These are phyloP conservation scores for Pseudogymnoascus sp. DNA, from an alignment of 2,329 filamentous ascomycete species.

Conservation along the genomic window DNA sequence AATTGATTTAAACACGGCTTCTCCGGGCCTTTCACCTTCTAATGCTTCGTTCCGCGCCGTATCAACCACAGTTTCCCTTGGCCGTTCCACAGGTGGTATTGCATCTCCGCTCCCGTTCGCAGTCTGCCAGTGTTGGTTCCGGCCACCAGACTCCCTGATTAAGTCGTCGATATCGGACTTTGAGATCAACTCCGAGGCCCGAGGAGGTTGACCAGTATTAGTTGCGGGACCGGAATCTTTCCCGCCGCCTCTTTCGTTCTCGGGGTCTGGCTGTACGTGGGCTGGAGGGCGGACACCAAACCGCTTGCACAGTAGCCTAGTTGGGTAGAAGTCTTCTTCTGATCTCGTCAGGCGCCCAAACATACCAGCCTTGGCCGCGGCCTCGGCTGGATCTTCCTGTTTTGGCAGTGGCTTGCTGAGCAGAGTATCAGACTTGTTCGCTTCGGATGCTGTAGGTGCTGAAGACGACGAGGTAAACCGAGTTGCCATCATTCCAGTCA, in stretches of 20 bases:
- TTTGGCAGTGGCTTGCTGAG: slow-evolving; percentile 45
- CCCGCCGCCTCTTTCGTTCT: slow-evolving; percentile 23
- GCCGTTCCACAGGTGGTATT: slow-evolving; percentile 15
- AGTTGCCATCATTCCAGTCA: slow-evolving; percentile 86
- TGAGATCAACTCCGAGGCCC: slow-evolving; percentile 40
- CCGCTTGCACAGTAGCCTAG: slow-evolving; percentile 81
- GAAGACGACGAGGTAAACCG: slow-evolving; percentile 72
- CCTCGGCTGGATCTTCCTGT: slow-evolving; percentile 67
- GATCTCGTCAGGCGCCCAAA: slow-evolving; percentile 81
- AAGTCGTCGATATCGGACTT: slow-evolving; percentile 47
- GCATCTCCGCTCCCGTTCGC: neutral
- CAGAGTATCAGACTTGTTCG: slow-evolving; percentile 31
- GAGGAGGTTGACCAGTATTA: slow-evolving; percentile 19
- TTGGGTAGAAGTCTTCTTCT: slow-evolving; percentile 65
- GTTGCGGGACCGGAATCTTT: neutral
- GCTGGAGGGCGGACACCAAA: slow-evolving; percentile 78
- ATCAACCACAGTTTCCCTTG: slow-evolving; percentile 43
- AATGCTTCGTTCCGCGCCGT: slow-evolving; percentile 70
- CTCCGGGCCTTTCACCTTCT: slow-evolving; percentile 64
- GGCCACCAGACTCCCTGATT: slow-evolving; percentile 36
- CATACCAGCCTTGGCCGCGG: slow-evolving; percentile 85
- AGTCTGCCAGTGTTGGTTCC: slow-evolving; percentile 20
- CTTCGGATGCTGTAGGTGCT: slow-evolving; percentile 32
- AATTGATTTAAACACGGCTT: slow-evolving; percentile 82
- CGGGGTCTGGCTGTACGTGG: slow-evolving; percentile 50